A percentile compares a stretch with the other conserved stretches of the same genome.
These are phyloP conservation scores for Rhodosporidiobolus sp. DNA, from an alignment of 768 basidiomycete genomes.

Conservation along the genomic window DNA sequence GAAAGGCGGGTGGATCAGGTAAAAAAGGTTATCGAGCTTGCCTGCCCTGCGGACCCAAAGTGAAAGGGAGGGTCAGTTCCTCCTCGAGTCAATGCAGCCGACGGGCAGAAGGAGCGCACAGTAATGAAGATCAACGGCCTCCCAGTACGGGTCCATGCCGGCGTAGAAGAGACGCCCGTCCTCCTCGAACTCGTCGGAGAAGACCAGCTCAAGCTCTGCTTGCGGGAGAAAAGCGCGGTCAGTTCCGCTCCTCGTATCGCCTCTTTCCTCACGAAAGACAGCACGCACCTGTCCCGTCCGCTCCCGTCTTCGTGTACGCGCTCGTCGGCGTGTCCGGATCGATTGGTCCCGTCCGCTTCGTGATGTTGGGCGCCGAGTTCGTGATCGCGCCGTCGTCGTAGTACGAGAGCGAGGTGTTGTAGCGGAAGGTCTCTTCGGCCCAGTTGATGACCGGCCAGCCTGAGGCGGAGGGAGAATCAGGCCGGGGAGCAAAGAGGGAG, in stretches of 20 bases:
- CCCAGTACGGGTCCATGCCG: slow-evolving; percentile 53
- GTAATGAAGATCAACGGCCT: slow-evolving; percentile 53
- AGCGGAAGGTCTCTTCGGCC: slow-evolving; percentile 77
- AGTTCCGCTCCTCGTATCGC: too few relatives aligned
- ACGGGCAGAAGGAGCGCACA: slow-evolving; percentile 43
- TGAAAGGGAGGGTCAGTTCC: not conserved
- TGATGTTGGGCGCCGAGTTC: slow-evolving; percentile 59
- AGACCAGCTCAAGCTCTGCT: slow-evolving; percentile 62
- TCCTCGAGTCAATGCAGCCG: not conserved
- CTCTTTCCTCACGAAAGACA: too few relatives aligned
- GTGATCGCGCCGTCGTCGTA: slow-evolving; percentile 39
- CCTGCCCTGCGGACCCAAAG: too few relatives aligned
- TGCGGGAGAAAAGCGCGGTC: too few relatives aligned
- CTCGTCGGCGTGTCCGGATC: slow-evolving; percentile 67
- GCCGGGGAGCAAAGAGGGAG: not conserved
- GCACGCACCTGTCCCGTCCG: slow-evolving; percentile 57
- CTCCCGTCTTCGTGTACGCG: slow-evolving; percentile 46
- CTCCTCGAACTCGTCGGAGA: slow-evolving; percentile 78
- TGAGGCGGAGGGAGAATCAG: too few relatives aligned
- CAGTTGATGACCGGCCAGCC: not conserved
- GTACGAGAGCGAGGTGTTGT: slow-evolving; percentile 74
- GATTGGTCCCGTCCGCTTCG: slow-evolving; percentile 64
- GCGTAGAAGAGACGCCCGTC: slow-evolving; percentile 69
- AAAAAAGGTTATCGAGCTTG: not conserved
- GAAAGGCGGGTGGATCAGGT: too few relatives aligned